Percentiles rank a stretch among this genome's conserved stretches.
Conservation (phyloP, 306 rosid genomes). For the Prunus persica region Prunus_persica_NCBIv2 NC_034009.1:24834001-24834500, state of each 20-base stretch:
- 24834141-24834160: background rate
- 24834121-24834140: background rate
- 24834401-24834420: background rate
- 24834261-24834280: background rate
- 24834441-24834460: background rate
- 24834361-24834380: background rate
- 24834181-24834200: background rate
- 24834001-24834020: background rate
- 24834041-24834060: background rate
- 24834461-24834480: background rate
- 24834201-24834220: background rate
- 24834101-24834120: too few species aligned
- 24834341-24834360: background rate
- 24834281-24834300: background rate
- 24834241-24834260: background rate
- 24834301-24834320: background rate
- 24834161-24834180: background rate
- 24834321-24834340: background rate
- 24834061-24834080: background rate
- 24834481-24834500: background rate
- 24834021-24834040: background rate
- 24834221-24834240: background rate
- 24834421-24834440: background rate
- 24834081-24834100: background rate
- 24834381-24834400: background rate